A percentile compares a stretch with the other conserved stretches of the same genome.
phyloP scores from a whole-genome alignment of 2,329 filamentous ascomycete genomes.

The Cladosporium halotolerans region DNA sequence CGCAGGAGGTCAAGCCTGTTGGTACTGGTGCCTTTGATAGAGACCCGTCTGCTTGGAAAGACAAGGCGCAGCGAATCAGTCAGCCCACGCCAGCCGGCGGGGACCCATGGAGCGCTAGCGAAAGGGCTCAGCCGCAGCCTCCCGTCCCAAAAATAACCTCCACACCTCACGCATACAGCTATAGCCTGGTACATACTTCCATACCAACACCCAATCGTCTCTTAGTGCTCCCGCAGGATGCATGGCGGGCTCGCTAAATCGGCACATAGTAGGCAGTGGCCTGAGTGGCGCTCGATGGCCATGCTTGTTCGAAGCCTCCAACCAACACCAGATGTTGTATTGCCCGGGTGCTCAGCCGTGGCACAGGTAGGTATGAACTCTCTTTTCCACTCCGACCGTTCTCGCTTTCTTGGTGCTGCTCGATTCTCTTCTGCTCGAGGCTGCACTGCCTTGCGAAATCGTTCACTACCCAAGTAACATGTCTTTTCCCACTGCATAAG shows the following conservation, averaged over 20 bases:
- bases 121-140: background rate
- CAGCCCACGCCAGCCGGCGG: too few relatives aligned
- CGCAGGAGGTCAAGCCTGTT: too few relatives aligned
- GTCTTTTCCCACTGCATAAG: background rate
- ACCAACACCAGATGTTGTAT: background rate
- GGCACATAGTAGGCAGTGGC: background rate
- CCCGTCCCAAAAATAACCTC: background rate
- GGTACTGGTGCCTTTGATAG: too few relatives aligned
- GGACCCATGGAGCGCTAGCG: background rate
- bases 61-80: too few relatives aligned
- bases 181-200: background rate
- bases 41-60: too few relatives aligned
- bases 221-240: background rate
- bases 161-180: constrained; percentile 1
- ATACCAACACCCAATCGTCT: constrained; percentile 2
- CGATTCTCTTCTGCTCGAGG: background rate
- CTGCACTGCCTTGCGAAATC: background rate
- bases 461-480: background rate
- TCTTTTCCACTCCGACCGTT: background rate
- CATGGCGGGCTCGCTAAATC: background rate
- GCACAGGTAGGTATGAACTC: background rate
- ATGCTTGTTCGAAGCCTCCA: constrained; percentile 4
- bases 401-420: background rate
- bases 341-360: constrained; percentile 1
- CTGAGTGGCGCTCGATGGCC: background rate